Base-by-base conservation (phyloP, 2,329 filamentous ascomycete species). In the Apiospora aurea region DNA sequence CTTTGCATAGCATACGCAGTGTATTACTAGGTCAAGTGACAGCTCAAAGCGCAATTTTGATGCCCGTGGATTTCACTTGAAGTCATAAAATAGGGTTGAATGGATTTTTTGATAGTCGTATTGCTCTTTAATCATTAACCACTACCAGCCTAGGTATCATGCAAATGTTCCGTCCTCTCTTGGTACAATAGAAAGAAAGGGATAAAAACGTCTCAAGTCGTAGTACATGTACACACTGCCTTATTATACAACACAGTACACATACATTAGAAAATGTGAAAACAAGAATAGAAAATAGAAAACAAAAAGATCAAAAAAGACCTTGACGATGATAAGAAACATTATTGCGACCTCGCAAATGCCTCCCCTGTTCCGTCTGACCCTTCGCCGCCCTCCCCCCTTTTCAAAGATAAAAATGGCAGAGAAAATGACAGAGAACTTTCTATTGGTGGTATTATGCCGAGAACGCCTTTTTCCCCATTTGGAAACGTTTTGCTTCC, bases 361-460 rank as follows among this genome's bases (percentile, higher is more conserved):
- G n/a, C 49, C 46, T 47, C 51, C 51, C 21, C 51, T 57, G n/a
- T 57, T 14, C 53, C 29, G 10, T 3, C 46, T 29, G 46, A 49
- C 49, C n/a, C 24, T 51, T 10, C 10, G n/a, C n/a, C n/a, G n/a
- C n/a, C 49, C n/a, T n/a, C n/a, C 16, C n/a, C 16, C 18, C 5
- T 24, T 51, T 24, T 14, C 24, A 4, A 3, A 26, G n/a, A 26
- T 24, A 51, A 11, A 24, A 13, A 26, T 51, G 46, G n/a, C n/a
- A 26, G 34, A 51, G 49, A 24, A 41, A 41, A n/a, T n/a, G 34
- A 41, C 57, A 64, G 41, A 64, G 41, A 64, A n/a, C 34, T 21
- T 41, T 64, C 57, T 64, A 64, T 64, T 64, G 53, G 16, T 64
- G 57, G 57, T 64, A 64, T 64, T 64, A 41, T 41, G 57, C 57